These are phyloP conservation scores for Globisporangium splendens DNA, from an alignment of 352 stramenopile species.

Conservation along the genomic window DNA sequence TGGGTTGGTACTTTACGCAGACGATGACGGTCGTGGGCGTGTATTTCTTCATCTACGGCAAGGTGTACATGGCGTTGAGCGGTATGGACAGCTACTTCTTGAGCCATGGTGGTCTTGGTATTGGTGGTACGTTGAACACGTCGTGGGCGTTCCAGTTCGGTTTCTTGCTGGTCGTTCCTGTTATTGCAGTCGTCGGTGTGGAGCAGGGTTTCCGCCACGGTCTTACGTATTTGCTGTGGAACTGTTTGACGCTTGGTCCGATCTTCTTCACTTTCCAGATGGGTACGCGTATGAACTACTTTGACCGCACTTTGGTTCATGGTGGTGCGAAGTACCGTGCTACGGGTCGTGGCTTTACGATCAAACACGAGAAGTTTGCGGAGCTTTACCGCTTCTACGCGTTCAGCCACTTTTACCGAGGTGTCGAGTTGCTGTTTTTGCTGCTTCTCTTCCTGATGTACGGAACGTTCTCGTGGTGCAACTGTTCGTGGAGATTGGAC, in stretches of 20 bases:
- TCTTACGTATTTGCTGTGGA: slow-evolving; percentile 91
- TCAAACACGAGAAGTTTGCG: slow-evolving; percentile 97
- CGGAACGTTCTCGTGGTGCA: slow-evolving; percentile 93
- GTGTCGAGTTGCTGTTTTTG: slow-evolving; percentile 91
- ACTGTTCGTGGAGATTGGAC: slow-evolving; percentile 80
- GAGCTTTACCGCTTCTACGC: slow-evolving; percentile 98
- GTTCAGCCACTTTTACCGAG: slow-evolving; percentile 97
- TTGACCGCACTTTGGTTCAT: slow-evolving; percentile 96
- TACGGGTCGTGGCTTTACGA: slow-evolving; percentile 98
- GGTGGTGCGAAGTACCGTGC: slow-evolving; percentile 97
- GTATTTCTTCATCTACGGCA: slow-evolving; percentile 98
- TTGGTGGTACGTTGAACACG: slow-evolving; percentile 94
- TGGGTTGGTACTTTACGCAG: slow-evolving; percentile 98
- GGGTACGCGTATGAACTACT: slow-evolving; percentile 98
- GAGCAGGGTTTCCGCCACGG: slow-evolving; percentile 95
- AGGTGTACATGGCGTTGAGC: slow-evolving; percentile 94
- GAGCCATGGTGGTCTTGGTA: slow-evolving; percentile 90
- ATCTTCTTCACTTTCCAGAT: slow-evolving; percentile 99
- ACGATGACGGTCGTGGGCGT: slow-evolving; percentile 97
- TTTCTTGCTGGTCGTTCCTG: slow-evolving; percentile 95
- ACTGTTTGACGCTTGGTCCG: slow-evolving; percentile 96
- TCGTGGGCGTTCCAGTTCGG: slow-evolving; percentile 95
- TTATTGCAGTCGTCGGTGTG: slow-evolving; percentile 96
- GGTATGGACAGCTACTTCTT: slow-evolving; percentile 91
- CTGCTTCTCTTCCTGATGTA: slow-evolving; percentile 83